Percentiles rank a stretch among this genome's conserved stretches.
These are phyloP conservation scores for Pichia kluyveri DNA, from an alignment of 805 yeast species.

Conservation along the genomic window DNA sequence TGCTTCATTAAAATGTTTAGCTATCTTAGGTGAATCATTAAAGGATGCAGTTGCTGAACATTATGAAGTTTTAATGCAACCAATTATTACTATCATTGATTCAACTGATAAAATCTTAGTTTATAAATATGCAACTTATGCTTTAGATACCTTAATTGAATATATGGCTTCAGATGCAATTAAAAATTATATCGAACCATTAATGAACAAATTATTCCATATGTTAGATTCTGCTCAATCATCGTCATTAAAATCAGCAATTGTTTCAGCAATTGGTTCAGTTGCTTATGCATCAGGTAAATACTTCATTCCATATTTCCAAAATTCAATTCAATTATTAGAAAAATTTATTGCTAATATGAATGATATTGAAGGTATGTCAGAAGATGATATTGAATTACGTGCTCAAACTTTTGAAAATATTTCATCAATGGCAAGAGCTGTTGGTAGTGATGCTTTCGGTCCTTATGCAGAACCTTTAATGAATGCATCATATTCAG, in stretches of 20 bases:
- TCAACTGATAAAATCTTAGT: slow-evolving; percentile 73
- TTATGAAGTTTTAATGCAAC: slow-evolving; percentile 76
- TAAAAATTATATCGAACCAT: slow-evolving; percentile 68
- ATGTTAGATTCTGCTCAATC: slow-evolving; percentile 72
- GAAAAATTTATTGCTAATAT: slow-evolving; percentile 70
- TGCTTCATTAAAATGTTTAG: slow-evolving; percentile 76
- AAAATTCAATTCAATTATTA: slow-evolving; percentile 66
- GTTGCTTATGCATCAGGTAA: slow-evolving; percentile 94
- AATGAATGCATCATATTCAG: slow-evolving; percentile 76
- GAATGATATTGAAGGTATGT: slow-evolving; percentile 63
- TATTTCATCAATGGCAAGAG: slow-evolving; percentile 89
- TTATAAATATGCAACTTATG: slow-evolving; percentile 84
- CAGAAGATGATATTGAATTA: slow-evolving; percentile 85
- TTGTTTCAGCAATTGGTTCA: slow-evolving; percentile 94
- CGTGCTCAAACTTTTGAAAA: slow-evolving; percentile 91
- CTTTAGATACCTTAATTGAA: slow-evolving; percentile 87
- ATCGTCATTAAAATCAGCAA: slow-evolving; percentile 67
- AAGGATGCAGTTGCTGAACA: slow-evolving; percentile 78
- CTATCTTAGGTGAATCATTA: slow-evolving; percentile 71
- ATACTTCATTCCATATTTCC: slow-evolving; percentile 78
- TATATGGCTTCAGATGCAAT: slow-evolving; percentile 84
- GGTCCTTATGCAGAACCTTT: slow-evolving; percentile 79
- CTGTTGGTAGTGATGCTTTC: slow-evolving; percentile 89
- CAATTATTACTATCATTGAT: slow-evolving; percentile 80
- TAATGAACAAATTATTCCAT: slow-evolving; percentile 80